Base-by-base conservation (phyloP, 495 filamentous ascomycete genomes). In the Parmelia sp. region DNA sequence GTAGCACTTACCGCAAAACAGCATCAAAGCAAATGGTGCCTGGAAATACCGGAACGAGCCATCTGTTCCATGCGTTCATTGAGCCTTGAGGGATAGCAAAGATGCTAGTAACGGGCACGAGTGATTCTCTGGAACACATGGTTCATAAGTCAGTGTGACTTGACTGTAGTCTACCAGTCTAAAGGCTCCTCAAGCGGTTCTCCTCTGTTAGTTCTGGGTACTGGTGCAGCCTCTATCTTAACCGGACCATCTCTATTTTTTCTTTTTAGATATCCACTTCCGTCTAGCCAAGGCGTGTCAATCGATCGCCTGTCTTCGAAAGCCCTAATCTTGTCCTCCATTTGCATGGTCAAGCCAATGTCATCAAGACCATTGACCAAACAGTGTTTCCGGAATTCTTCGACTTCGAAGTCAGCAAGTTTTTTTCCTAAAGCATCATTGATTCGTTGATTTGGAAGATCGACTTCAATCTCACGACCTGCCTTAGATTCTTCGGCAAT, bases 311-410 rank as follows among this genome's bases (percentile, higher is more conserved):
- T 84, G 69, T 79, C 74, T 82, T 98, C 94, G 72, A 94, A 96
- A 61, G 81, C 79, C 60, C 80, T 79, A 72, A 98, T 97, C 82
- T 95, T 92, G 58, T 88, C 86, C 69, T 92, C 91, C 75, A 91
- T 83, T 76, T 96, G 89, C 76, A 97, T 88, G 25, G 94, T 97
- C 44, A 97, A 77, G 58, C 92, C 94, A 67, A 98, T 97, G 69
- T 98, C 94, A 75, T 98, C 94, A 12, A 98, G 84, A 1, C 94
- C 94, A 73, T 98, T 96, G 65, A 96, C 78, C 42, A 98, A 79
- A 72, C 94, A 98, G 77, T 97, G 90, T 77, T 92, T 95, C 68
- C 91, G 80, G 82, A 97, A 98, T 70, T 84, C 82, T 65, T 97
- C 93, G 37, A 96, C 88, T 3, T 96, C 88, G 70, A 98, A 98